These are phyloP conservation scores for Russula lepida DNA, from an alignment of 768 basidiomycete genomes.

Conservation along the genomic window DNA sequence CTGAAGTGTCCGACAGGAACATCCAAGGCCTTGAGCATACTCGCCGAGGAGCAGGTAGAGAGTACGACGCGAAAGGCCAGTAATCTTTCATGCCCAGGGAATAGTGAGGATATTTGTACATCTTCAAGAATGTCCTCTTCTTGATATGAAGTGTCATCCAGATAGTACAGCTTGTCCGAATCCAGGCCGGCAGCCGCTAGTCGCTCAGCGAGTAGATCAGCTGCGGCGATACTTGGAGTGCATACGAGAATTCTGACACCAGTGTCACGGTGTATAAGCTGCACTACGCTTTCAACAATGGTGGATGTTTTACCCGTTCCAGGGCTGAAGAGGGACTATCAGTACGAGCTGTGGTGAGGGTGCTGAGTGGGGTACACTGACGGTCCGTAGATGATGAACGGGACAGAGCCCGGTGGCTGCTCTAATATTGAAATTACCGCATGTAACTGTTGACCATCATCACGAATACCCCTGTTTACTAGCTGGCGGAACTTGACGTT, in stretches of 20 bases:
- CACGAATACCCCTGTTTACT: slow-evolving; percentile 37
- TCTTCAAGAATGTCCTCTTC: slow-evolving; percentile 29
- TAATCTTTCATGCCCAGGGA: slow-evolving; percentile 32
- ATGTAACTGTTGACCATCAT: slow-evolving; percentile 40
- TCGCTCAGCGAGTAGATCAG: slow-evolving; percentile 28
- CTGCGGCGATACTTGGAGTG: slow-evolving; percentile 31
- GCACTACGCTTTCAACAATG: slow-evolving; percentile 31
- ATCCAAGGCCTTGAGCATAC: slow-evolving; percentile 40
- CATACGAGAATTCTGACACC: slow-evolving; percentile 28
- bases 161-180: slow-evolving; percentile 37
- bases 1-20: slow-evolving; percentile 46
- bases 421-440: slow-evolving; percentile 39
- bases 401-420: slow-evolving; percentile 38
- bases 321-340: slow-evolving; percentile 24
- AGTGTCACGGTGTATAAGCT: slow-evolving; percentile 25
- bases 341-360: neutral
- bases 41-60: slow-evolving; percentile 48
- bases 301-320: slow-evolving; percentile 36
- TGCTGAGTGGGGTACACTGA: slow-evolving; percentile 27
- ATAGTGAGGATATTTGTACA: slow-evolving; percentile 30
- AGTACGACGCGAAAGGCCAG: slow-evolving; percentile 43
- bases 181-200: slow-evolving; percentile 19
- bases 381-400: slow-evolving; percentile 59
- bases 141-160: slow-evolving; percentile 41
- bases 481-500: slow-evolving; percentile 17